These are phyloP conservation scores for Saprolegnia parasitica DNA, from an alignment of 352 stramenopile species.

Conservation along the genomic window DNA sequence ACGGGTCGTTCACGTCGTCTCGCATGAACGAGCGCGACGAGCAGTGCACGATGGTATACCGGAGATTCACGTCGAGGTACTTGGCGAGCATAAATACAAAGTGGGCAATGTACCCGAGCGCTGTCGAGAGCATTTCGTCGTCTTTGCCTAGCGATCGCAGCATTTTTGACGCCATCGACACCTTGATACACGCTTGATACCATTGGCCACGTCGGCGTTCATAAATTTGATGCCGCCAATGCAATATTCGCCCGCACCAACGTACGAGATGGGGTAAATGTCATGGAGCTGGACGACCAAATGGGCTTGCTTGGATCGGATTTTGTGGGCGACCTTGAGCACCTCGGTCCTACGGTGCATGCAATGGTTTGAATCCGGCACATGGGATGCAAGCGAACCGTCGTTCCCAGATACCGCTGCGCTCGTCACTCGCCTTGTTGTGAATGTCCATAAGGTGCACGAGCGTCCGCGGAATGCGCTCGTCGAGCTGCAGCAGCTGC, in stretches of 20 bases:
- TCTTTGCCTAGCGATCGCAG: conserved; percentile 50
- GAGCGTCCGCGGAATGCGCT: conserved; percentile 24
- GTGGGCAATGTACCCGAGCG: conserved; percentile 80
- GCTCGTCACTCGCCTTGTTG: conserved; percentile 16
- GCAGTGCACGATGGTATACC: conserved; percentile 74
- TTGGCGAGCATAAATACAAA: conserved; percentile 87
- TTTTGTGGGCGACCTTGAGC: conserved; percentile 72
- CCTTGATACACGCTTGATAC: neutral
- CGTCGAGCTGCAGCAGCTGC: conserved; percentile 21
- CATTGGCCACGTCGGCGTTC: conserved; percentile 60
- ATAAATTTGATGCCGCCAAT: conserved; percentile 75
- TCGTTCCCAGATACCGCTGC: conserved; percentile 50
- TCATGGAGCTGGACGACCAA: conserved; percentile 66
- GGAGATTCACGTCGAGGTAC: conserved; percentile 80
- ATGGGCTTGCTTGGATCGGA: conserved; percentile 71
- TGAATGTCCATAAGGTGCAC: conserved; percentile 24
- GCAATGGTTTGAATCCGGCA: too few relatives aligned
- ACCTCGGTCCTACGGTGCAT: conserved; percentile 63
- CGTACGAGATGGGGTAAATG: conserved; percentile 83
- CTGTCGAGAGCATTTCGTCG: conserved; percentile 80
- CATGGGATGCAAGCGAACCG: too few relatives aligned
- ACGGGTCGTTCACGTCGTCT: conserved; percentile 80
- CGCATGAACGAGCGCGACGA: conserved; percentile 77
- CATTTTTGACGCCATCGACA: neutral
- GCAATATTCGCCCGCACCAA: conserved; percentile 69